Conservation (phyloP, 306 rosid genomes). For the Vachellia collinsii region DNA sequence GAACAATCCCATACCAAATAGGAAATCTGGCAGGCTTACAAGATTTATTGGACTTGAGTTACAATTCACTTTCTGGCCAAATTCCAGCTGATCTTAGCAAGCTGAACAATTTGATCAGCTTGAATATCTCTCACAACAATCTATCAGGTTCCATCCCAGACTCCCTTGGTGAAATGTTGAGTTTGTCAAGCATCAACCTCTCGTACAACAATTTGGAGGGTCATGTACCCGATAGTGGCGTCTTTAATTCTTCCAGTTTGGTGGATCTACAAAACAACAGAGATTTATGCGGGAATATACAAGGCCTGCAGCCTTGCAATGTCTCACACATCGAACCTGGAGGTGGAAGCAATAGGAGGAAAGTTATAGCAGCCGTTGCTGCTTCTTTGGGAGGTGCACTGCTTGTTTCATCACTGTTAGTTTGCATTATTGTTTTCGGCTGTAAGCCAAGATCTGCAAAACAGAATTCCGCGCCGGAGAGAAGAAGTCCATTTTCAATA, state of each 20-base stretch:
- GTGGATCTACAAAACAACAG: neutral
- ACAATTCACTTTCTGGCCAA: slow-evolving; percentile 24
- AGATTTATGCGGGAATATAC: slow-evolving; percentile 14
- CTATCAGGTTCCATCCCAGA: slow-evolving; percentile 46
- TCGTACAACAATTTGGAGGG: slow-evolving; percentile 7
- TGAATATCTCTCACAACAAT: slow-evolving; percentile 48
- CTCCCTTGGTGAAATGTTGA: neutral
- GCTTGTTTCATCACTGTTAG: neutral
- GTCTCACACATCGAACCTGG: neutral
- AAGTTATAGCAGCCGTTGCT: slow-evolving; percentile 1
- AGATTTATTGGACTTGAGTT: slow-evolving; percentile 43
- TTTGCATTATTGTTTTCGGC: neutral
- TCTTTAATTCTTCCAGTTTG: neutral
- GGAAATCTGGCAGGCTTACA: slow-evolving; percentile 41
- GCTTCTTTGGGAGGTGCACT: slow-evolving; percentile 22
- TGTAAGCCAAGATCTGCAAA: neutral
- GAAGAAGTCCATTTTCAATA: neutral
- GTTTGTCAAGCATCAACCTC: slow-evolving; percentile 12
- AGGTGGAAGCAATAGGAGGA: neutral
- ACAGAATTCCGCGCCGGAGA: neutral
- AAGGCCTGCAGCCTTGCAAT: slow-evolving; percentile 29
- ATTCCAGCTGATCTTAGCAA: slow-evolving; percentile 35
- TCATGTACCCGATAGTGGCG: neutral
- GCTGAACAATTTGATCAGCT: slow-evolving; percentile 38
- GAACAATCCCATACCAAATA: slow-evolving; percentile 39